Evolutionary conservation across 148 eudicot species (phyloP), one percentile per base, ranked within the genome.

Genomic region (Spergularia marina): DNA sequence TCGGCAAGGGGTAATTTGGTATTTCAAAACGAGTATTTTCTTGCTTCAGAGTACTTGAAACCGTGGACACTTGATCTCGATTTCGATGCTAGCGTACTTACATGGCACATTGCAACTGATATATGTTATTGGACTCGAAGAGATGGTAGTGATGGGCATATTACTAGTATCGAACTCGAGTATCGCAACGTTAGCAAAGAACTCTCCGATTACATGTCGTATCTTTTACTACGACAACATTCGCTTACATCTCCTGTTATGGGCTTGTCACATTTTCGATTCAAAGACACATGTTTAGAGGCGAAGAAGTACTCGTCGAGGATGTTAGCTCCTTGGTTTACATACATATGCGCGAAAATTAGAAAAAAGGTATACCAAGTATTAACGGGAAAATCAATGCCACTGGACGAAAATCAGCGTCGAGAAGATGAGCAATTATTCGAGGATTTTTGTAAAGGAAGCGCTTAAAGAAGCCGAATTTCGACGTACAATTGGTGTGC

Each of bases 191-290:
- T 74, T 16, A 40, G 80, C 12, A 80, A 75, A 30, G 4, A 62
- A 1, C 34, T 86, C 0, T 84, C 87, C 4, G 79, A 77, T 44
- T 84, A 84, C 79, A 84, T 82, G 83, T 0, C 68, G 14, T 86
- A 81, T 65, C 83, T 86, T 23, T 23, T 86, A 6, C 53, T 86
- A 0, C 53, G 71, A 72, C 76, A 74, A 20, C 79, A 81, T 0
- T 7, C 18, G 4, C 40, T 83, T 69, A 66, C 79, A 62, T 71
- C 84, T 0, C 53, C 77, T 3, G 80, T 80, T 12, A 77, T 74
- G 18, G 82, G 86, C 0, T 76, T 76, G 36, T 77, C 83, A 40
- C 81, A 76, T 1, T 56, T 41, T 2, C 56, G 76, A 14, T 79
- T 77, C 52, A 70, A 72, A 18, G 79, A 81, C 55, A 82, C 83